Evolutionary conservation across 345 rosid genomes (phyloP).

Genomic region (Hibiscus trionum): DNA sequence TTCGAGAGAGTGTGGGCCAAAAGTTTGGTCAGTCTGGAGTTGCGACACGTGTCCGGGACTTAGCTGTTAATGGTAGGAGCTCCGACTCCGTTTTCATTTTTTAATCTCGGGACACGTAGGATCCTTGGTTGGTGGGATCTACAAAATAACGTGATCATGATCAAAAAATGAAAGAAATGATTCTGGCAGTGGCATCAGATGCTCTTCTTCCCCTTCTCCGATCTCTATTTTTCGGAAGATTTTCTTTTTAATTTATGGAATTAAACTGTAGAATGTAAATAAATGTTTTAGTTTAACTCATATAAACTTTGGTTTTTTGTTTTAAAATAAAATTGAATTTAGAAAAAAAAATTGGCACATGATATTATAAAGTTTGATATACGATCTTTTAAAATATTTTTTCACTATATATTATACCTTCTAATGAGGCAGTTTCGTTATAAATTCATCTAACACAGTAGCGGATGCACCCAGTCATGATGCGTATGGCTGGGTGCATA

Average conservation of each 20-base stretch:
- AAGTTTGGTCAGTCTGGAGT: neutral
- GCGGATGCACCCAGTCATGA: too few relatives aligned
- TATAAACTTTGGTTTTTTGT: too few relatives aligned
- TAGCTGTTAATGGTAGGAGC: constrained; percentile 1
- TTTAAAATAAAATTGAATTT: too few relatives aligned
- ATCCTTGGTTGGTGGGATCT: neutral
- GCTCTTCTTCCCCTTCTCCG: neutral
- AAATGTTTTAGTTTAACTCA: neutral
- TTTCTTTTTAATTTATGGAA: neutral
- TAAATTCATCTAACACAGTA: too few relatives aligned
- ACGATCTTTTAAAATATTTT: too few relatives aligned
- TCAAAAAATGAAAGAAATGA: neutral
- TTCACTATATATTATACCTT: too few relatives aligned
- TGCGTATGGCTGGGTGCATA: too few relatives aligned
- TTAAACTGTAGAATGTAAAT: neutral
- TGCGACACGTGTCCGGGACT: constrained; percentile 20
- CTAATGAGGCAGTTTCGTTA: too few relatives aligned
- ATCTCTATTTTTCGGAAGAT: neutral
- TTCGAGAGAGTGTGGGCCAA: constrained; percentile 21
- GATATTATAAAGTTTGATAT: too few relatives aligned
- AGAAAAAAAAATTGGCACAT: too few relatives aligned
- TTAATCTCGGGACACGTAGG: constrained; percentile 14
- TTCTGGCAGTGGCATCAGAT: neutral
- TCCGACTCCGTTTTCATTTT: neutral
- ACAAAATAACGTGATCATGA: neutral